phyloP scores from a whole-genome alignment of 2,329 filamentous ascomycete genomes.

The Chaetomium strumarium region DNA sequence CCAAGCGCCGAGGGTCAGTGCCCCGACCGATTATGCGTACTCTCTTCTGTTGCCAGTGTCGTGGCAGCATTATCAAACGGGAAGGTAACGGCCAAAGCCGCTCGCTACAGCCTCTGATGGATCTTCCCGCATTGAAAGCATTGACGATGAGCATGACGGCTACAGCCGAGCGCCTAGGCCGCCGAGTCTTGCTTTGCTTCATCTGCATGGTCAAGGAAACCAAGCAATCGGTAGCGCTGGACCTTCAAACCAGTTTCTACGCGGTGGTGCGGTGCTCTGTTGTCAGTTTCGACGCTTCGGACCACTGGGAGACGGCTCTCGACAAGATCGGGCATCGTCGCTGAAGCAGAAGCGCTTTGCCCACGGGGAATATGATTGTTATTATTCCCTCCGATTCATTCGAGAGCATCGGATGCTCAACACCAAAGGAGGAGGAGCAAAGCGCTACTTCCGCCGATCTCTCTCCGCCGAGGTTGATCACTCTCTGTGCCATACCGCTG shows the following conservation, averaged over 20 bases:
- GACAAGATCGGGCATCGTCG: slow-evolving; percentile 17
- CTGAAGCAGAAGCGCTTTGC: slow-evolving; percentile 3
- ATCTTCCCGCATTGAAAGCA: slow-evolving; percentile 18
- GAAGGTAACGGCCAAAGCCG: not conserved
- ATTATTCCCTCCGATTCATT: slow-evolving; percentile 15
- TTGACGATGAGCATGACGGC: slow-evolving; percentile 10
- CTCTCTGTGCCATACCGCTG: slow-evolving; percentile 12
- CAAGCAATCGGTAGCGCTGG: slow-evolving; percentile 11
- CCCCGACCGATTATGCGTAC: slow-evolving; percentile 6
- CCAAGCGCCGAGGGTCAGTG: slow-evolving; percentile 19
- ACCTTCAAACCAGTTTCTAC: slow-evolving; percentile 10
- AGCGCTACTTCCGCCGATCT: slow-evolving; percentile 24
- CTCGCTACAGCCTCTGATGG: not conserved
- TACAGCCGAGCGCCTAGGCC: not conserved
- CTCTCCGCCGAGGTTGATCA: slow-evolving; percentile 14
- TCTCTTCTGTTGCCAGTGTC: slow-evolving; percentile 4
- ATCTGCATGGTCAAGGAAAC: slow-evolving; percentile 15
- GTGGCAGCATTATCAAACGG: slow-evolving; percentile 1
- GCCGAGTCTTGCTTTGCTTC: slow-evolving; percentile 10
- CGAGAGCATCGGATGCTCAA: slow-evolving; percentile 14
- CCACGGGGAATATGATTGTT: slow-evolving; percentile 7
- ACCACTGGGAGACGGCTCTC: slow-evolving; percentile 9
- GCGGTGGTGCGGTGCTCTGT: not conserved
- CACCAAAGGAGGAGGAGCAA: slow-evolving; percentile 4
- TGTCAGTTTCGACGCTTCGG: slow-evolving; percentile 3